These are phyloP conservation scores for Malassezia brasiliensis DNA, from an alignment of 1,284 basidiomycete species.

Conservation along the genomic window DNA sequence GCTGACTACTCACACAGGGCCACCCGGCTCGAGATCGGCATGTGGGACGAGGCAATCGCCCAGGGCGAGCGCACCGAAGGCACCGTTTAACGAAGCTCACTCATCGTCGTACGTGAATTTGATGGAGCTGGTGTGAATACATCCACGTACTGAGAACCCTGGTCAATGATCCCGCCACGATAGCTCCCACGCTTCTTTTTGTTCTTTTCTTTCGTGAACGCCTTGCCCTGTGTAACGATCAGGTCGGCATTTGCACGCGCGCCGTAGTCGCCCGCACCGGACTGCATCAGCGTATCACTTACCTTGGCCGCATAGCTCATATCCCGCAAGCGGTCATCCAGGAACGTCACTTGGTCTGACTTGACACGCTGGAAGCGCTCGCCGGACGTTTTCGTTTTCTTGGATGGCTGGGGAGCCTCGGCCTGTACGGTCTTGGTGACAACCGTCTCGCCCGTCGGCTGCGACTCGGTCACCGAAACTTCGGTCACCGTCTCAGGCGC, in stretches of 20 bases:
- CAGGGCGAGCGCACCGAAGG: conserved; percentile 1
- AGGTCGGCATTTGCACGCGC: conserved; percentile 73
- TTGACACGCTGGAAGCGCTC: conserved; percentile 69
- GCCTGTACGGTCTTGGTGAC: background rate
- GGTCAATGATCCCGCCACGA: conserved; percentile 45
- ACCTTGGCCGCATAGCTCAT: conserved; percentile 70
- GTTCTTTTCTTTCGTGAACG: conserved; percentile 97
- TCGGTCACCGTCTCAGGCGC: background rate
- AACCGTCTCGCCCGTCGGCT: background rate
- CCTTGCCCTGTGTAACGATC: conserved; percentile 82
- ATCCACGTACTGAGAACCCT: conserved; percentile 30
- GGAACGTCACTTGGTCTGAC: conserved; percentile 56
- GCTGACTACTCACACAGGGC: conserved; percentile 5
- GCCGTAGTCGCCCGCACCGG: conserved; percentile 69
- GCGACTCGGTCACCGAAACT: background rate
- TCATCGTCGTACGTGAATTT: conserved; percentile 46
- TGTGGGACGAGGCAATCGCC: conserved; percentile 69
- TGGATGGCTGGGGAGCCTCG: background rate
- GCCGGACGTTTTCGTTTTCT: conserved; percentile 3
- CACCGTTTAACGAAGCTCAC: conserved; percentile 1
- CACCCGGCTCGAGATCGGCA: conserved; percentile 68
- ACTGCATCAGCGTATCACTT: conserved; percentile 43
- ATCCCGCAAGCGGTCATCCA: conserved; percentile 60
- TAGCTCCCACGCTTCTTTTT: conserved; percentile 83
- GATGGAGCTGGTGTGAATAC: conserved; percentile 28